Conservation (phyloP, 1,139 yeast species). For the Geotrichum restrictum region DNA sequence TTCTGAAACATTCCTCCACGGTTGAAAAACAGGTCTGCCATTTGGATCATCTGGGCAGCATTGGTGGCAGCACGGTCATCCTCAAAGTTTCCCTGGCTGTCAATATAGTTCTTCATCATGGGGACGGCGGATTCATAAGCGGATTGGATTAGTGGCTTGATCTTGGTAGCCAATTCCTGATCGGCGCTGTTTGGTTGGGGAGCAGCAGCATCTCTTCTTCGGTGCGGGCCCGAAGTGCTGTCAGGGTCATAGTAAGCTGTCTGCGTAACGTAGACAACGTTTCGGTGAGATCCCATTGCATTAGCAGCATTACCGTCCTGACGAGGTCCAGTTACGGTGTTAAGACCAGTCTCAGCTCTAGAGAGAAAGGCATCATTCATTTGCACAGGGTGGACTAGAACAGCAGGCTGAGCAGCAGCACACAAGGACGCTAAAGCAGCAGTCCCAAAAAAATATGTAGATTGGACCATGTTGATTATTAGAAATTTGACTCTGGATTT, state of each 20-base stretch:
- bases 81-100: constrained; percentile 13
- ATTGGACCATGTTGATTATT: constrained; percentile 7
- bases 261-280: constrained; percentile 11
- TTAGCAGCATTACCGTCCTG: neutral
- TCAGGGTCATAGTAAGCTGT: constrained; percentile 8
- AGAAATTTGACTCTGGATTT: too few relatives aligned
- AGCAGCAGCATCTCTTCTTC: neutral
- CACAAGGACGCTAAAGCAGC: neutral
- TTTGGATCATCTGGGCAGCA: constrained; percentile 5
- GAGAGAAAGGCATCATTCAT: constrained; percentile 1
- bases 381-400: constrained; percentile 8
- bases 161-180: constrained; percentile 2
- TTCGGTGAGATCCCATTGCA: neutral
- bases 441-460: neutral
- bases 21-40: constrained; percentile 1
- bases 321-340: constrained; percentile 10
- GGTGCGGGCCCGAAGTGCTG: neutral
- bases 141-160: constrained; percentile 11
- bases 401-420: constrained; percentile 1
- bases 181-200: constrained; percentile 10
- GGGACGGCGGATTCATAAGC: neutral
- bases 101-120: neutral
- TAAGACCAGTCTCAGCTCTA: constrained; percentile 1
- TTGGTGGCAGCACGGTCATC: constrained; percentile 8
- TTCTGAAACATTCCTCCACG: neutral